Evolutionary conservation across 1,284 basidiomycete genomes (phyloP).

Genomic region (Irpex rosettiformis): DNA sequence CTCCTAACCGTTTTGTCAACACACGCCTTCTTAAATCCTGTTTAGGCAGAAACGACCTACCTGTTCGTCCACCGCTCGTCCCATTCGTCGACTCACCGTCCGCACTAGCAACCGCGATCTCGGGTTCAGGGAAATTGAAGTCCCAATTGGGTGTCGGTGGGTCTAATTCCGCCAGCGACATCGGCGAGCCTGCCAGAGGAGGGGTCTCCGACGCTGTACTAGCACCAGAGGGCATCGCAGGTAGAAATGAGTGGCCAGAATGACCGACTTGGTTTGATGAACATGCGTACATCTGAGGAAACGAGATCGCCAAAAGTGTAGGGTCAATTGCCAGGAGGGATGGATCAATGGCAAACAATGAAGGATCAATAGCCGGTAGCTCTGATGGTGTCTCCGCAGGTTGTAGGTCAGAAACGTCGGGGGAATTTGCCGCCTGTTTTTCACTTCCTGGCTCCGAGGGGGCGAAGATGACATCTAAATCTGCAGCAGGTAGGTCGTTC

Average conservation of each 20-base stretch:
- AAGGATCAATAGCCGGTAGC: constrained; percentile 2
- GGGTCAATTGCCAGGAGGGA: constrained; percentile 12
- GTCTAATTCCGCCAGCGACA: constrained; percentile 13
- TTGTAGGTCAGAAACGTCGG: neutral
- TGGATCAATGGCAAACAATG: constrained; percentile 10
- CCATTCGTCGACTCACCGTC: constrained; percentile 2
- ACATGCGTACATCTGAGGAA: too few relatives aligned
- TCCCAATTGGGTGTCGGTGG: constrained; percentile 20
- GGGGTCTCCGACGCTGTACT: constrained; percentile 15
- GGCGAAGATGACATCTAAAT: constrained; percentile 12
- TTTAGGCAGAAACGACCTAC: constrained; percentile 10
- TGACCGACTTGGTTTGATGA: too few relatives aligned
- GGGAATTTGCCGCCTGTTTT: neutral
- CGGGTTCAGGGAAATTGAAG: constrained; percentile 15
- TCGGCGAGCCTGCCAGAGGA: constrained; percentile 15
- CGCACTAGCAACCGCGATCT: constrained; percentile 9
- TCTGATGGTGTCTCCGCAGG: neutral
- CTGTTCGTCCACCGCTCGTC: constrained; percentile 5
- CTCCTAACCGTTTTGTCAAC: constrained; percentile 12
- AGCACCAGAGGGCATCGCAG: neutral
- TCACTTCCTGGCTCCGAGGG: constrained; percentile 6
- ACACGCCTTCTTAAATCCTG: constrained; percentile 12
- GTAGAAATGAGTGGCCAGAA: neutral
- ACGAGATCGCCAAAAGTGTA: constrained; percentile 2
- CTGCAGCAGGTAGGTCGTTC: constrained; percentile 12